A percentile compares a stretch with the other conserved stretches of the same genome.
Conservation (phyloP, 805 yeast species). For the Wickerhamiella kazuoi region DNA sequence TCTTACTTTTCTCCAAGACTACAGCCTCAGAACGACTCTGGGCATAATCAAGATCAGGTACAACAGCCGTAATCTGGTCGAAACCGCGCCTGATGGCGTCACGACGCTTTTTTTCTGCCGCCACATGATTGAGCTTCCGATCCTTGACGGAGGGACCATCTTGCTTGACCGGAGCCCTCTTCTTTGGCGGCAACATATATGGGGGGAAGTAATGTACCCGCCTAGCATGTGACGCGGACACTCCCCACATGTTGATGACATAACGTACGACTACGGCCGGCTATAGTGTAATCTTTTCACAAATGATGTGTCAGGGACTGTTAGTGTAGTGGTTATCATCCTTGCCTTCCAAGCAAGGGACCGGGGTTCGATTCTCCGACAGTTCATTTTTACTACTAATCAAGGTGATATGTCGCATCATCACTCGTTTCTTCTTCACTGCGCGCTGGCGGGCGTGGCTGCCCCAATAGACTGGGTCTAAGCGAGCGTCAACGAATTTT, state of each 20-base stretch:
- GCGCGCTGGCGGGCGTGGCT: too few species aligned
- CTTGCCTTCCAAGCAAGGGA: constrained; percentile 89
- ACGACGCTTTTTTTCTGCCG: constrained; percentile 74
- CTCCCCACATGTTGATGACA: too few species aligned
- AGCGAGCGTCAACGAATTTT: too few species aligned
- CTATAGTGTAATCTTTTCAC: too few species aligned
- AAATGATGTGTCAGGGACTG: constrained; percentile 53
- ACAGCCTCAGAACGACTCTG: constrained; percentile 70
- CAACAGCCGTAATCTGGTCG: constrained; percentile 52
- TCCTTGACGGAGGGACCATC: constrained; percentile 2
- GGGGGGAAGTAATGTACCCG: background rate
- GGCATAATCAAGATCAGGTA: constrained; percentile 50
- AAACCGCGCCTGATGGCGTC: constrained; percentile 72
- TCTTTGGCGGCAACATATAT: constrained; percentile 5
- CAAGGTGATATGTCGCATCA: too few species aligned
- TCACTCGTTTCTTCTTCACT: too few species aligned
- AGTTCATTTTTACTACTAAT: constrained; percentile 34
- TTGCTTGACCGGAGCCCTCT: background rate
- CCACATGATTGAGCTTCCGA: constrained; percentile 39
- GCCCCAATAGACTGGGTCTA: too few species aligned
- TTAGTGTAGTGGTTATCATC: constrained; percentile 86
- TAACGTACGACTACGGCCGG: too few species aligned
- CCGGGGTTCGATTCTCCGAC: constrained; percentile 90
- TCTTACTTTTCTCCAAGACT: constrained; percentile 39
- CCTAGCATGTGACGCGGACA: too few species aligned